phyloP scores from a whole-genome alignment of 768 basidiomycete species.

The Russula ochroleuca region DNA sequence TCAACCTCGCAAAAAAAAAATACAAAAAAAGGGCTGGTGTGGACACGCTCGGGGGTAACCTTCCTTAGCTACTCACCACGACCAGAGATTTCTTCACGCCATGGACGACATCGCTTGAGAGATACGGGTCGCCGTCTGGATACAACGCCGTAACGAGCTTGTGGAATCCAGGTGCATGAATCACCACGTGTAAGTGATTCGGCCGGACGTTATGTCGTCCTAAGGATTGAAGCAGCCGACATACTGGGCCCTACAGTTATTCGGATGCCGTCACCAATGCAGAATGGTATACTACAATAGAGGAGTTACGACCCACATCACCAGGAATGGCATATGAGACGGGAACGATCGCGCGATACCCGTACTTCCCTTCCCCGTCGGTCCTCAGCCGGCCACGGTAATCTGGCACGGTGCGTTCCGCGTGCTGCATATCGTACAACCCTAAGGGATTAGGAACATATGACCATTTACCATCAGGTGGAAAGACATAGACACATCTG shows the following conservation, averaged over 20 bases:
- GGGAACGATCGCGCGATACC: not conserved
- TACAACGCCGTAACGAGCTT: slow-evolving; percentile 72
- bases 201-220: slow-evolving; percentile 75
- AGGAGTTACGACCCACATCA: not conserved
- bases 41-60: too few relatives aligned
- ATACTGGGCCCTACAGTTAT: slow-evolving; percentile 58
- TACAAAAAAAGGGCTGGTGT: not conserved
- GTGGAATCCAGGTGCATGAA: slow-evolving; percentile 67
- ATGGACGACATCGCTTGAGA: slow-evolving; percentile 72
- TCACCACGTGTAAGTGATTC: slow-evolving; percentile 72
- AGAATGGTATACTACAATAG: not conserved
- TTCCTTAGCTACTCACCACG: slow-evolving; percentile 46
- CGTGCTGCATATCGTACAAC: slow-evolving; percentile 50
- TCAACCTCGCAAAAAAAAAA: not conserved
- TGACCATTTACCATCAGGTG: not conserved
- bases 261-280: not conserved
- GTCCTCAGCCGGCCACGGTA: slow-evolving; percentile 64
- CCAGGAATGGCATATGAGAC: not conserved
- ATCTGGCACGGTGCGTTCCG: slow-evolving; percentile 53
- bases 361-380: slow-evolving; percentile 26
- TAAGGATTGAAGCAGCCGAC: slow-evolving; percentile 51
- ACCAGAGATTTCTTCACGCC: slow-evolving; percentile 77
- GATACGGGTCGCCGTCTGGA: slow-evolving; percentile 61
- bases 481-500: not conserved
- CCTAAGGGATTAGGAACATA: slow-evolving; percentile 16